These are phyloP conservation scores for Suhomyces canberraensis DNA, from an alignment of 805 yeast genomes.

Conservation along the genomic window DNA sequence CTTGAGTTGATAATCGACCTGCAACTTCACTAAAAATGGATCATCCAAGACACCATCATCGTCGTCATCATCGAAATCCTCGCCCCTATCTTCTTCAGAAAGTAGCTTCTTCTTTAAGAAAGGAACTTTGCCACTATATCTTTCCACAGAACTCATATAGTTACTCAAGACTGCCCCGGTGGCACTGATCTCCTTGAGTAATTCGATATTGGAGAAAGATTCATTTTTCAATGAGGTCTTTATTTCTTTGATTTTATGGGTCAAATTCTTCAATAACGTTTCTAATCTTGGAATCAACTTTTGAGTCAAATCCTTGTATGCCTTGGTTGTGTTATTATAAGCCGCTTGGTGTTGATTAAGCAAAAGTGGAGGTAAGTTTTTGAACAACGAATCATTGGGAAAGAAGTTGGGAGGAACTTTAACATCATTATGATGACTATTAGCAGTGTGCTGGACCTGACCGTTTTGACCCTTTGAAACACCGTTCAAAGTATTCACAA, in stretches of 20 bases:
- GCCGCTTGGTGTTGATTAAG: constrained; percentile 32
- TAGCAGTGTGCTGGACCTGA: not conserved
- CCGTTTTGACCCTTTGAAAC: not conserved
- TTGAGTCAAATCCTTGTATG: constrained; percentile 28
- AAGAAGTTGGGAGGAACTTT: constrained; percentile 20
- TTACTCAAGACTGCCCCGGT: constrained; percentile 52
- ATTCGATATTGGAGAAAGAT: constrained; percentile 34
- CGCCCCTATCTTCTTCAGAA: constrained; percentile 18
- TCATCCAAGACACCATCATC: constrained; percentile 31
- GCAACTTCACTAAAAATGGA: constrained; percentile 40
- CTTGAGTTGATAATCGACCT: constrained; percentile 39
- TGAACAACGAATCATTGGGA: constrained; percentile 23
- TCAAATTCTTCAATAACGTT: constrained; percentile 30
- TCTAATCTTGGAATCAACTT: constrained; percentile 39
- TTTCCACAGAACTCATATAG: constrained; percentile 32
- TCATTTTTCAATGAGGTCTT: constrained; percentile 39
- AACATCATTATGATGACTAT: constrained; percentile 14
- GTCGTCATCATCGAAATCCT: constrained; percentile 20
- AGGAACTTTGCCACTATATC: constrained; percentile 36
- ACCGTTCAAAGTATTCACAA: not conserved
- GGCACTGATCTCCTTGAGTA: constrained; percentile 46
- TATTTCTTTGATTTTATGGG: constrained; percentile 40
- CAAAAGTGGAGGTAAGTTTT: constrained; percentile 29
- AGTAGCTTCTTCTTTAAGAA: constrained; percentile 19
- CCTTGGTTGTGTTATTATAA: constrained; percentile 24